These are phyloP conservation scores for Lichina pygmaea DNA, from an alignment of 495 filamentous ascomycete genomes.

Conservation along the genomic window DNA sequence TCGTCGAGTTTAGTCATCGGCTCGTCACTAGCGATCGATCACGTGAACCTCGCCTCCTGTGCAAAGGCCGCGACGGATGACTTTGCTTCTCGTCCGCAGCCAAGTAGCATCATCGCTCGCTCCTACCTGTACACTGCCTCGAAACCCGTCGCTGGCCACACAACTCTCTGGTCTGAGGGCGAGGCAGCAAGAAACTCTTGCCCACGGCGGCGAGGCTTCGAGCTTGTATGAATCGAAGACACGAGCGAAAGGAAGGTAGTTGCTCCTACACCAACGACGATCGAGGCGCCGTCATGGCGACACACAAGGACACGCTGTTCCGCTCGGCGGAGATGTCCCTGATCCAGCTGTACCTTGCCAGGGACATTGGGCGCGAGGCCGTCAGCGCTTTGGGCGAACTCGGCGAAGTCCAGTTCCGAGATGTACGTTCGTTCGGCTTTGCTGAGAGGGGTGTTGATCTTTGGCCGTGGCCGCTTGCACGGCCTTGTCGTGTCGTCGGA, in stretches of 20 bases:
- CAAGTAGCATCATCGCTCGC: too few species aligned
- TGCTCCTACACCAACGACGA: too few species aligned
- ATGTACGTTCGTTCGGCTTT: constrained; percentile 32
- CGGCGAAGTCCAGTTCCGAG: constrained; percentile 83
- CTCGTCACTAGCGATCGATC: neutral
- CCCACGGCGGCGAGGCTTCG: too few species aligned
- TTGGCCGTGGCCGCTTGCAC: neutral
- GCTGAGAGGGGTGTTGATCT: neutral
- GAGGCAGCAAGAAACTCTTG: too few species aligned
- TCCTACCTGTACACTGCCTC: too few species aligned
- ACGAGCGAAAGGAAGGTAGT: too few species aligned
- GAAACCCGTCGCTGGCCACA: too few species aligned
- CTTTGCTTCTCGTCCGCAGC: too few species aligned
- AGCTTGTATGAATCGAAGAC: too few species aligned
- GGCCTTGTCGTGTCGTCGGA: neutral
- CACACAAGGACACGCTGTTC: constrained; percentile 72
- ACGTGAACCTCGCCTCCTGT: too few species aligned
- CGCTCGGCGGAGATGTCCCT: constrained; percentile 99
- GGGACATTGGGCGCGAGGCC: constrained; percentile 93
- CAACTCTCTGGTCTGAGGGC: too few species aligned
- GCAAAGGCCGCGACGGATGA: too few species aligned
- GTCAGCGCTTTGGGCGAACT: constrained; percentile 90
- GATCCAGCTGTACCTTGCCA: constrained; percentile 96
- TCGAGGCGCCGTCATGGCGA: constrained; percentile 14
- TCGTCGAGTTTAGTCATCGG: neutral